phyloP scores from a whole-genome alignment of 176 grass and related monocot genomes.

The Zizania latifolia region DNA sequence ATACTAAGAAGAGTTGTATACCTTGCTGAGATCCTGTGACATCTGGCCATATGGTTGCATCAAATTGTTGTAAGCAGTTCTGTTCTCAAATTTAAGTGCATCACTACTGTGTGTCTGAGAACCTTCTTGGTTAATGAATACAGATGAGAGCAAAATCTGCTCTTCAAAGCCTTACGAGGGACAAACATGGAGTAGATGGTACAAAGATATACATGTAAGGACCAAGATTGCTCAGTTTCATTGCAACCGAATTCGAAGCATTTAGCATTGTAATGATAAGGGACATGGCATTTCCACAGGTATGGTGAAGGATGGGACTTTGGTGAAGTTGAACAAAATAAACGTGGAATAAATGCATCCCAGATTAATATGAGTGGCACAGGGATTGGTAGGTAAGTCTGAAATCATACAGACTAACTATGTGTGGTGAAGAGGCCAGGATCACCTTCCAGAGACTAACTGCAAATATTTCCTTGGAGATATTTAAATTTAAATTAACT shows the following conservation, averaged over 20 bases:
- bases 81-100: not conserved
- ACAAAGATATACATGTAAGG: constrained; percentile 85
- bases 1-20: not conserved
- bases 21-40: not conserved
- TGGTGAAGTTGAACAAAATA: constrained; percentile 77
- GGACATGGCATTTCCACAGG: constrained; percentile 28
- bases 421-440: not conserved
- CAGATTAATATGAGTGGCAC: constrained; percentile 87
- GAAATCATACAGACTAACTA: not conserved
- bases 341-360: constrained; percentile 87
- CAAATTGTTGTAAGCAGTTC: not conserved
- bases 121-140: constrained; percentile 24
- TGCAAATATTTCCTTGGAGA: not conserved
- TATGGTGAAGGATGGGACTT: constrained; percentile 99
- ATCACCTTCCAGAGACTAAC: not conserved
- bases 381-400: constrained; percentile 71
- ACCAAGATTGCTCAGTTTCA: constrained; percentile 17
- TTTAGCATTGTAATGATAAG: not conserved
- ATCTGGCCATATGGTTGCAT: not conserved
- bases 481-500: not conserved
- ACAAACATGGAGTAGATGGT: constrained; percentile 80
- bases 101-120: not conserved
- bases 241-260: no score
- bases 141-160: constrained; percentile 78
- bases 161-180: constrained; percentile 62